phyloP scores from a whole-genome alignment of 257 asterid genomes.

The Agastache rugosa region DNA sequence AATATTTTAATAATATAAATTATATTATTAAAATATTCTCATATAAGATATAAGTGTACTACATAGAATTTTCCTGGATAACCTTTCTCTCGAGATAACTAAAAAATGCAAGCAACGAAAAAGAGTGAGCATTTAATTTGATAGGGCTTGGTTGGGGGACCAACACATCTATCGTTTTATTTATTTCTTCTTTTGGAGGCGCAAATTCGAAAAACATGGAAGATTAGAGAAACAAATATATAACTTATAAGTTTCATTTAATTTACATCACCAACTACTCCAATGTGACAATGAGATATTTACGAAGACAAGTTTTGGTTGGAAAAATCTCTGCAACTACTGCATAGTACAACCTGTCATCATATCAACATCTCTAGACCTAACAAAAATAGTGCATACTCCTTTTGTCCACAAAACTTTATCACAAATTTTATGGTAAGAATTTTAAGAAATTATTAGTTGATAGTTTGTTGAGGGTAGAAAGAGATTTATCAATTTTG shows the following conservation, averaged over 20 bases:
- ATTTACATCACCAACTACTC: constrained; percentile 36
- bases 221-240: background rate
- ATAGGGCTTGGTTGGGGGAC: background rate
- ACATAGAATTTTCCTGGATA: too few relatives aligned
- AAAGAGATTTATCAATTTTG: too few relatives aligned
- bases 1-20: too few relatives aligned
- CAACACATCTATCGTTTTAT: background rate
- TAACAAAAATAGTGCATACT: constrained; percentile 14
- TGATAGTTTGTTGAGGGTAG: too few relatives aligned
- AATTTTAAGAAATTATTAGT: too few relatives aligned
- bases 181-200: background rate
- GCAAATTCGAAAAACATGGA: background rate
- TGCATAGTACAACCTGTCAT: background rate
- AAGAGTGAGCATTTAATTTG: background rate
- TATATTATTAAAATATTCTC: too few relatives aligned
- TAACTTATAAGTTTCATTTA: constrained; percentile 1
- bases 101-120: background rate
- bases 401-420: too few relatives aligned
- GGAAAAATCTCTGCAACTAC: constrained; percentile 20
- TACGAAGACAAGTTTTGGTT: constrained; percentile 24
- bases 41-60: too few relatives aligned
- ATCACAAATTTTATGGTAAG: too few relatives aligned
- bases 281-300: constrained; percentile 27
- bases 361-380: constrained; percentile 17
- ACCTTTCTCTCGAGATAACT: background rate